phyloP scores from a whole-genome alignment of 371 early-diverging fungal genomes.

The Scutellospora calospora region DNA sequence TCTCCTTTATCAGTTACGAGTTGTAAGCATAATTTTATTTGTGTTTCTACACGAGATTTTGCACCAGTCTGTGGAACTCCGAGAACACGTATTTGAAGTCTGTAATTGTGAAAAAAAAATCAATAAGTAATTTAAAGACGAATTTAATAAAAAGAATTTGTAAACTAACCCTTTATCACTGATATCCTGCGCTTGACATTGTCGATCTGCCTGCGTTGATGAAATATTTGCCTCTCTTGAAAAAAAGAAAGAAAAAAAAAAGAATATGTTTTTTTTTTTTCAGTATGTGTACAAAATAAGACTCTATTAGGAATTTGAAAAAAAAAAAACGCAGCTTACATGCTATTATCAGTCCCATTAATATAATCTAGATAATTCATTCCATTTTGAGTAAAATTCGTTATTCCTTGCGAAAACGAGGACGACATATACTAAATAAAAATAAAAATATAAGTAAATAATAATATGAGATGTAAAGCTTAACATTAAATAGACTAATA shows the following conservation, averaged over 20 bases:
- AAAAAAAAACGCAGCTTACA: neutral
- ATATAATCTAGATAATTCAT: constrained; percentile 1
- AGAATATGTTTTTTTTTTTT: neutral
- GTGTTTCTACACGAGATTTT: constrained; percentile 93
- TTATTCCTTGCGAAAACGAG: neutral
- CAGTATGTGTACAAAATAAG: neutral
- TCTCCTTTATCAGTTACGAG: constrained; percentile 82
- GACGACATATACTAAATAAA: constrained; percentile 6
- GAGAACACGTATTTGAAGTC: constrained; percentile 61
- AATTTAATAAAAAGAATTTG: neutral
- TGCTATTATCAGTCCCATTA: constrained; percentile 20
- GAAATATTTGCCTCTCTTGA: neutral
- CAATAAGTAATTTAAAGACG: neutral
- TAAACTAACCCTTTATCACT: constrained; percentile 22
- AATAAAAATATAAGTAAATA: neutral
- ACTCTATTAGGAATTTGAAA: neutral
- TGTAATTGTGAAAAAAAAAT: neutral
- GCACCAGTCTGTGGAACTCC: constrained; percentile 86
- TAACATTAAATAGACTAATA: too few species aligned
- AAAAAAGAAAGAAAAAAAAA: neutral
- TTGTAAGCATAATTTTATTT: constrained; percentile 90
- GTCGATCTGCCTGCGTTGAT: neutral
- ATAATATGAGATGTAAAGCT: neutral
- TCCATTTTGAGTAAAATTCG: neutral
- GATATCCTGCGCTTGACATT: constrained; percentile 6